These are phyloP conservation scores for Mycena metata DNA, from an alignment of 768 basidiomycete genomes.

Conservation along the genomic window DNA sequence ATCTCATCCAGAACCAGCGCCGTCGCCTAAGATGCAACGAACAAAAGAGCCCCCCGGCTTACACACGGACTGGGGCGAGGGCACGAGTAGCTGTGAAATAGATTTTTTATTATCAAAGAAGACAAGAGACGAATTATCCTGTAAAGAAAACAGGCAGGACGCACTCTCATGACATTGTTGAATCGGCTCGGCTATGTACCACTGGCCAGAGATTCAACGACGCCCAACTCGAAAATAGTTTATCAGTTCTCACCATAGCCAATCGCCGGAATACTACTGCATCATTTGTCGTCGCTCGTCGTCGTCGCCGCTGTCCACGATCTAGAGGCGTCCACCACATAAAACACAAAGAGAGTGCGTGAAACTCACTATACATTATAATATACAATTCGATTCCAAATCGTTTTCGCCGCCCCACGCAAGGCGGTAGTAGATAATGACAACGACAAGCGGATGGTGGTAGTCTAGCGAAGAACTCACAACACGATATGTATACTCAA, in stretches of 20 bases:
- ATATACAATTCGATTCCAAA: slow-evolving; percentile 10
- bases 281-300: neutral
- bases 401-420: slow-evolving; percentile 4
- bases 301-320: neutral
- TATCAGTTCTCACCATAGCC: slow-evolving; percentile 5
- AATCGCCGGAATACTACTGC: too few relatives aligned
- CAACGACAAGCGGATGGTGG: slow-evolving; percentile 8
- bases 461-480: slow-evolving; percentile 31
- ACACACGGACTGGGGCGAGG: too few relatives aligned
- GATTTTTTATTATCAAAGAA: too few relatives aligned
- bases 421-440: slow-evolving; percentile 23
- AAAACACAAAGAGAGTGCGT: neutral
- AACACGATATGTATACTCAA: neutral
- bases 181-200: too few relatives aligned
- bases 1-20: too few relatives aligned
- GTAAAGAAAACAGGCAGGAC: too few relatives aligned
- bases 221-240: neutral
- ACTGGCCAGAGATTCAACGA: slow-evolving; percentile 3
- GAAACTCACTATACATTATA: slow-evolving; percentile 18
- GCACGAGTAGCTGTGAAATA: too few relatives aligned
- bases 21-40: too few relatives aligned
- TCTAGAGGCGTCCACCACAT: slow-evolving; percentile 14
- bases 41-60: too few relatives aligned
- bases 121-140: too few relatives aligned
- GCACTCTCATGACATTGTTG: too few relatives aligned